Conservation (phyloP, 2,329 filamentous ascomycete genomes). For the Fusarium anthophilum region DNA sequence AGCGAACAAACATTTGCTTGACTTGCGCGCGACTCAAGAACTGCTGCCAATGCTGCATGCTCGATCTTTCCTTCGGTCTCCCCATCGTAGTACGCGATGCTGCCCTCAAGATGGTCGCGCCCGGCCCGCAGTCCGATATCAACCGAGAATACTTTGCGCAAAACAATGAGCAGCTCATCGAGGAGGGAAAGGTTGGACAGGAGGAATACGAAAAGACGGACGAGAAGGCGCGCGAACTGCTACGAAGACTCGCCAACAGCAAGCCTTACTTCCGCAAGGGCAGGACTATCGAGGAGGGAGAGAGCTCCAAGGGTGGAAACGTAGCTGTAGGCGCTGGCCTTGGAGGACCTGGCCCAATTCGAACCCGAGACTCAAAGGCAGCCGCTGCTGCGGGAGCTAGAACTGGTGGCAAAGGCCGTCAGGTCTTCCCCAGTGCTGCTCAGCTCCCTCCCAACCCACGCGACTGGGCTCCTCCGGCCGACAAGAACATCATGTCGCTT, state of each 20-base stretch:
- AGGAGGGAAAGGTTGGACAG: constrained; percentile 84
- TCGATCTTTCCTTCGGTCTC: constrained; percentile 94
- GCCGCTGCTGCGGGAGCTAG: constrained; percentile 60
- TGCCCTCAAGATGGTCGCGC: constrained; percentile 96
- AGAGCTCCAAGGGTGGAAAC: constrained; percentile 55
- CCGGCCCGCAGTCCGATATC: constrained; percentile 89
- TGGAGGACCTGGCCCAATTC: constrained; percentile 78
- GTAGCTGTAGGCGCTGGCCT: constrained; percentile 63
- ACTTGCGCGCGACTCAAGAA: constrained; percentile 98
- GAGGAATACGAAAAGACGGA: constrained; percentile 98
- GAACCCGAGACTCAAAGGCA: constrained; percentile 73
- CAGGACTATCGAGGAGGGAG: constrained; percentile 69
- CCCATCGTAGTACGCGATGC: constrained; percentile 96
- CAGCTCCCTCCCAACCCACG: constrained; percentile 82
- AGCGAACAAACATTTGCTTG: constrained; percentile 93
- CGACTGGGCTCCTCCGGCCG: constrained; percentile 86
- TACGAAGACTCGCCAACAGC: constrained; percentile 86
- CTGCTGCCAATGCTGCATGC: constrained; percentile 98
- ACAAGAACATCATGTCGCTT: constrained; percentile 88
- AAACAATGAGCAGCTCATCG: constrained; percentile 94
- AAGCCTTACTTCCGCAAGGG: constrained; percentile 96
- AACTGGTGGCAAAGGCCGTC: constrained; percentile 56
- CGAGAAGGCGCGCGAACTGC: constrained; percentile 90
- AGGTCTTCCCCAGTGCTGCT: constrained; percentile 74
- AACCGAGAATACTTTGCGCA: constrained; percentile 98